phyloP scores from a whole-genome alignment of 805 yeast species.

The Torulaspora gathmanii region DNA sequence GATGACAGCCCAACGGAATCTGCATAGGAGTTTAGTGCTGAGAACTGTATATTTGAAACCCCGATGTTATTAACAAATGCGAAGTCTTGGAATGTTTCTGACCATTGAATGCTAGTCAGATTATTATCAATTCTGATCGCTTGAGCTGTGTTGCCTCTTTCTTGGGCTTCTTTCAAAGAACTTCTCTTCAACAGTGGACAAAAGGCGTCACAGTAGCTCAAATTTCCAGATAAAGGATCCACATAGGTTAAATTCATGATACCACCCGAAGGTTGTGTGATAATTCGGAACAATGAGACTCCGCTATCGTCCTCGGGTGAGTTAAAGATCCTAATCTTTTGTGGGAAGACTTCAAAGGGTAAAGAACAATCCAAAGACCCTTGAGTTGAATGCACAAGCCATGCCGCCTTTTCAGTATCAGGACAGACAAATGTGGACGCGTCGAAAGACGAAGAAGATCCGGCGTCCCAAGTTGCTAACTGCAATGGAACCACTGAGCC shows the following conservation, averaged over 20 bases:
- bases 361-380: slow-evolving; percentile 66
- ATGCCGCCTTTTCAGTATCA: slow-evolving; percentile 36
- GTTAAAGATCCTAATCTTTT: slow-evolving; percentile 68
- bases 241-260: slow-evolving; percentile 88
- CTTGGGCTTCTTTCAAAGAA: slow-evolving; percentile 32
- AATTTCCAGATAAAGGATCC: slow-evolving; percentile 62
- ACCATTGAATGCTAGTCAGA: slow-evolving; percentile 37
- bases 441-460: slow-evolving; percentile 36
- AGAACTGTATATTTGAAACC: slow-evolving; percentile 57
- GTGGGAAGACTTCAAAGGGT: slow-evolving; percentile 55
- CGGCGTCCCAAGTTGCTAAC: slow-evolving; percentile 50
- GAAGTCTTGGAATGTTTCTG: slow-evolving; percentile 67
- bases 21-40: slow-evolving; percentile 67
- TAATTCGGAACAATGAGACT: slow-evolving; percentile 61
- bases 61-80: slow-evolving; percentile 66
- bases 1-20: slow-evolving; percentile 64
- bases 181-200: slow-evolving; percentile 62
- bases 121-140: slow-evolving; percentile 32
- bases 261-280: slow-evolving; percentile 75
- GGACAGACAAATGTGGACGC: slow-evolving; percentile 55
- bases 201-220: slow-evolving; percentile 73
- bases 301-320: slow-evolving; percentile 44
- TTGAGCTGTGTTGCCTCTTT: slow-evolving; percentile 10
- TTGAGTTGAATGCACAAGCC: slow-evolving; percentile 49
- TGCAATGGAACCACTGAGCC: slow-evolving; percentile 59